Conservation (phyloP, 164 flowering plant species). For the Echeveria elegans region DNA sequence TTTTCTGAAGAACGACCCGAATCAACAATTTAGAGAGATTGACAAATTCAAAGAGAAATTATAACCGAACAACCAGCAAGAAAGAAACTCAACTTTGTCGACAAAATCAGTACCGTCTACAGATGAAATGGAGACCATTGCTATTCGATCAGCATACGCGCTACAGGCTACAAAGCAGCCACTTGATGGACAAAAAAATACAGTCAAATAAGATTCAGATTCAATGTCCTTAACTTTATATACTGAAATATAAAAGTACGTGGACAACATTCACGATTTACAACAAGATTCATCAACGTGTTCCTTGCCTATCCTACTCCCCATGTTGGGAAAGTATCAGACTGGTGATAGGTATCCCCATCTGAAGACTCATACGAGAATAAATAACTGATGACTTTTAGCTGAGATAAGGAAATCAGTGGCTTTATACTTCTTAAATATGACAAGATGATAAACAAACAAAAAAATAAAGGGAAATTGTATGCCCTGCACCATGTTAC, state of each 20-base stretch:
- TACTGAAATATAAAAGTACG: not conserved
- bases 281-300: not conserved
- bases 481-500: not conserved
- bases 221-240: not conserved
- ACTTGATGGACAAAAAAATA: constrained; percentile 31
- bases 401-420: not conserved
- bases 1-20: constrained; percentile 38
- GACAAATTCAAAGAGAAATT: not conserved
- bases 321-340: not conserved
- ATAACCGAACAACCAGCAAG: not conserved
- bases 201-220: constrained; percentile 1
- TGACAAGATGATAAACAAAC: not conserved
- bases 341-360: not conserved
- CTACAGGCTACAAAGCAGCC: constrained; percentile 74
- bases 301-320: not conserved
- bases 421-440: not conserved
- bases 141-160: constrained; percentile 75
- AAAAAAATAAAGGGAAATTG: not conserved
- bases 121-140: constrained; percentile 58
- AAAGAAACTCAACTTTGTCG: constrained; percentile 47
- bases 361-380: not conserved
- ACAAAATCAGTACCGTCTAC: constrained; percentile 46
- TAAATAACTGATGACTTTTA: not conserved
- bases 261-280: not conserved
- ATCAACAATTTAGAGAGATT: constrained; percentile 3